Evolutionary conservation across 495 filamentous ascomycete species (phyloP).

Genomic region (Aspergillus kassunensis): DNA sequence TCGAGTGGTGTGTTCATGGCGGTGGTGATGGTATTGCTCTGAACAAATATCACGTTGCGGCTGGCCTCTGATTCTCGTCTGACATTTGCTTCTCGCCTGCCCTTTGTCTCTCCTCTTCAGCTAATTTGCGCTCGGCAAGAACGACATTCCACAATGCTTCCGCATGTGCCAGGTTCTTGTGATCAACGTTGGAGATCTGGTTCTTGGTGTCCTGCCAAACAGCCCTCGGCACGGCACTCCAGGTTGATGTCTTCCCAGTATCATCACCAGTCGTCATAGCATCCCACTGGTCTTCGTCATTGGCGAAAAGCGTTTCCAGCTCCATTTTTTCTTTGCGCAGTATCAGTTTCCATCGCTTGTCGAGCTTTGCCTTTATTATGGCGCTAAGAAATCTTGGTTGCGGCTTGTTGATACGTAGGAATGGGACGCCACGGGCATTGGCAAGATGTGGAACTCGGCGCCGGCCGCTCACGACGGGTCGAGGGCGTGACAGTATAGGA

Average conservation of each 20-base stretch:
- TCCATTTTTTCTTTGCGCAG: conserved; percentile 29
- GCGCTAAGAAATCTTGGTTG: conserved; percentile 55
- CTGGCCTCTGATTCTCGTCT: too few species aligned
- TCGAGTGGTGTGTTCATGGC: neutral
- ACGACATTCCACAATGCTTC: conserved; percentile 42
- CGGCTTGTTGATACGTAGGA: conserved; percentile 67
- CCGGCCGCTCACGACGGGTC: conserved; percentile 44
- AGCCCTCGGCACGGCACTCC: conserved; percentile 20
- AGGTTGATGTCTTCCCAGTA: conserved; percentile 23
- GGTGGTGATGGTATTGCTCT: neutral
- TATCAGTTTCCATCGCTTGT: conserved; percentile 36
- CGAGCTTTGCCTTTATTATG: conserved; percentile 51
- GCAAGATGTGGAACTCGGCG: conserved; percentile 59
- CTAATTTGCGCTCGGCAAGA: conserved; percentile 37
- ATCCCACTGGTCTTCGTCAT: conserved; percentile 60
- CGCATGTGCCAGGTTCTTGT: conserved; percentile 27
- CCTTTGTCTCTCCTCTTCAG: conserved; percentile 25
- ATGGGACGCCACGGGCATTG: conserved; percentile 57
- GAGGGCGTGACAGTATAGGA: conserved; percentile 42
- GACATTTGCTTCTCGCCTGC: too few species aligned
- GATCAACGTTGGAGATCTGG: conserved; percentile 24
- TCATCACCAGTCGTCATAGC: conserved; percentile 23
- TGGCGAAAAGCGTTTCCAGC: conserved; percentile 37
- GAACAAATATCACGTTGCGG: neutral
- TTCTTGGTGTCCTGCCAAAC: conserved; percentile 17